Evolutionary conservation across 139 green algal genomes (phyloP), one percentile per base, ranked within the genome.

Genomic region (Chlamydomonas urium): DNA sequence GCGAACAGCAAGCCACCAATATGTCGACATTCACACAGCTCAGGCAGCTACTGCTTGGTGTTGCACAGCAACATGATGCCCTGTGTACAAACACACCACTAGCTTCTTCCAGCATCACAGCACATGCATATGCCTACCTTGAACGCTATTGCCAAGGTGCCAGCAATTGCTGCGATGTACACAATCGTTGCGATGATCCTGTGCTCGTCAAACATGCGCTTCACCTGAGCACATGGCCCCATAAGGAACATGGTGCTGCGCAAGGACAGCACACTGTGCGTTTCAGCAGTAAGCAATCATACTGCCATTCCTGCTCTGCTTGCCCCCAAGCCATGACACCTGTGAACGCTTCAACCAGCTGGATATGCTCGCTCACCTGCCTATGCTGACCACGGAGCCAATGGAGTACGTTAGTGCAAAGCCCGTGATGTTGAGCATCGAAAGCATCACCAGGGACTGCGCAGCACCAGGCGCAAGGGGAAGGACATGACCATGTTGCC

Each of bases 181-280:
- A 76, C 57, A 10, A 73, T 50, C 19, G 75, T 85, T 24, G 72
- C 75, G 4, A 81, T 29, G 56, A 78, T 74, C 21, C 78, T 53
- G 32, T 84, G 65, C 34, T 77, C 31, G 38, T 78, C 73, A n/a
- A 80, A 68, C 78, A 84, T 84, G 57, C 69, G 63, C 69, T 84
- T 60, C 31, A 37, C 56, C 48, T 84, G 78, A 42, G 72, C 68
- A 35, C 69, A 47, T 14, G 68, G 68, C 3, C 66, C 58, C 63
- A 82, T 72, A 58, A 75, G 63, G 36, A 75, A 77, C 6, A 74
- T 33, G 17, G 68, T 65, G 45, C 32, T 47, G 60, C 63, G 26
- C 5, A 14, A 4, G 35, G 29, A 68, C 8, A 50, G 10, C 6
- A 47, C 17, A 47, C 14, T 14, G 28, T 37, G 56, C 56, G 56